These are phyloP conservation scores for Backusella psychrophila DNA, from an alignment of 192 early-diverging fungal species.

Conservation along the genomic window DNA sequence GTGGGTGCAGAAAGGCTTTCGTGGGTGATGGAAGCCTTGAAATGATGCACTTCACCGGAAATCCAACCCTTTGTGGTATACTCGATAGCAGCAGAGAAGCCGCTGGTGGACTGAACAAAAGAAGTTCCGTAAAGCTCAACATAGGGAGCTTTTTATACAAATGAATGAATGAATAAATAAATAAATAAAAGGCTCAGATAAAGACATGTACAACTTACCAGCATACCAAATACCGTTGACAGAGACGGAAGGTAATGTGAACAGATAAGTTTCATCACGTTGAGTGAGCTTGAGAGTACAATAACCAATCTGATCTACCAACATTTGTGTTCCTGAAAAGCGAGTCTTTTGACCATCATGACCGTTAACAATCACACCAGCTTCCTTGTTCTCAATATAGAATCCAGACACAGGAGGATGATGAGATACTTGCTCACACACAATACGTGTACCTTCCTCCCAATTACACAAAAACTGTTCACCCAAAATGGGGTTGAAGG, in stretches of 20 bases:
- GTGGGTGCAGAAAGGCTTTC: constrained; percentile 26
- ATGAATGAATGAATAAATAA: neutral
- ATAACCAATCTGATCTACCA: constrained; percentile 77
- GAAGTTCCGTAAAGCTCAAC: constrained; percentile 64
- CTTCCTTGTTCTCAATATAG: constrained; percentile 58
- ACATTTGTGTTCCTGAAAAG: constrained; percentile 71
- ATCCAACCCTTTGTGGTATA: constrained; percentile 76
- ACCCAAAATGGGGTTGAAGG: constrained; percentile 70
- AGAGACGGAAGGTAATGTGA: constrained; percentile 73
- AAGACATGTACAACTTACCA: constrained; percentile 6
- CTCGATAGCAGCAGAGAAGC: constrained; percentile 64
- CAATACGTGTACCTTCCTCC: constrained; percentile 56
- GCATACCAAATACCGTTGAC: constrained; percentile 70
- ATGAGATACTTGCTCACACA: constrained; percentile 71
- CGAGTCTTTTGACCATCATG: constrained; percentile 71
- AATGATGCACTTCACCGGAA: constrained; percentile 80
- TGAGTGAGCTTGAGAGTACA: constrained; percentile 61
- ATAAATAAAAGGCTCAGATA: neutral
- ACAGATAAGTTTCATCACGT: constrained; percentile 63
- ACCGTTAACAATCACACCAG: constrained; percentile 59
- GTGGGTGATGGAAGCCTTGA: constrained; percentile 52
- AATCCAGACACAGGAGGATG: constrained; percentile 73
- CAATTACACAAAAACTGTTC: constrained; percentile 65
- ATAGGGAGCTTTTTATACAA: constrained; percentile 31
- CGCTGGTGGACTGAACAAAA: constrained; percentile 58